Conservation (phyloP, 176 grass and related monocot genomes). For the Eragrostis nindensis region DNA sequence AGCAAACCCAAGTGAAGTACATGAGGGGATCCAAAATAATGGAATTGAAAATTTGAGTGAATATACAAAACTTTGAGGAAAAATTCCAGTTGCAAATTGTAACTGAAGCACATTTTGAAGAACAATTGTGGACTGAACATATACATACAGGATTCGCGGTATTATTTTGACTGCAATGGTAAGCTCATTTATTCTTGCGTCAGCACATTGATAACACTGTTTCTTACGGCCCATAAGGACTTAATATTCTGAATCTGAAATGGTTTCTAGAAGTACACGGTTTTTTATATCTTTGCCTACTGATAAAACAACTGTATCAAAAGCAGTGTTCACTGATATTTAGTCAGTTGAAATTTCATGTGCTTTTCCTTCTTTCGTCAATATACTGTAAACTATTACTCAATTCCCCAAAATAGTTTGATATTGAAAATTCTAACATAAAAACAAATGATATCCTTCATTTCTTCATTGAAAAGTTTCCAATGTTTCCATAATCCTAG, state of each 20-base stretch:
- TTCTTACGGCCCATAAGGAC: neutral
- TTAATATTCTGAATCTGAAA: neutral
- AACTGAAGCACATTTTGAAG: neutral
- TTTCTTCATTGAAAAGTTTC: neutral
- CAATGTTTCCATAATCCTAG: neutral
- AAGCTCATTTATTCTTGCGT: neutral
- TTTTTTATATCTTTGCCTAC: neutral
- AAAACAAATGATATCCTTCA: neutral
- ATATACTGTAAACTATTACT: neutral
- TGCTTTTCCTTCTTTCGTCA: neutral
- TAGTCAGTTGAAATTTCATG: neutral
- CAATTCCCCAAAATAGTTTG: neutral
- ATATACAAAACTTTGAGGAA: neutral
- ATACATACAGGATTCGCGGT: neutral
- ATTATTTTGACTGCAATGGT: neutral
- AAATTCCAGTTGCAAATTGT: no score
- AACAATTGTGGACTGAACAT: neutral
- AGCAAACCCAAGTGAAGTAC: neutral
- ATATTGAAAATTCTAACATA: neutral
- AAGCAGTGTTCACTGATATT: neutral
- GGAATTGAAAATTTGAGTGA: neutral
- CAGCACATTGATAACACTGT: neutral
- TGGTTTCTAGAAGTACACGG: neutral
- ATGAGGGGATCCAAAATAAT: neutral
- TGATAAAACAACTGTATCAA: neutral